Base-by-base conservation (phyloP, 1,284 basidiomycete species). In the Lignosus rhinocerotis region DNA sequence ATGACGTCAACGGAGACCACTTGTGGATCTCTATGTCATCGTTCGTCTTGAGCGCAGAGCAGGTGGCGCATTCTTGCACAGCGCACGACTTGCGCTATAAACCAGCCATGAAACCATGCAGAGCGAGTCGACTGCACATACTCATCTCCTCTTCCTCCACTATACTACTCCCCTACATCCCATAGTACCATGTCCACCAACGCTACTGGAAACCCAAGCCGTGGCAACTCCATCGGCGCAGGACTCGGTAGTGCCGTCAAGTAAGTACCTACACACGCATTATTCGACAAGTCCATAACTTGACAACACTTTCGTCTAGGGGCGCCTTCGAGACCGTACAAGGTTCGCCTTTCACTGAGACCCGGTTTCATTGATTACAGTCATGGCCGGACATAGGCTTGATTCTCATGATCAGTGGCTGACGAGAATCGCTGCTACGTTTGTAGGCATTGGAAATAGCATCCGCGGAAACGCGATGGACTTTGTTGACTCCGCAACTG, bases 401-500 rank as follows among this genome's bases (percentile, higher is more conserved):
- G 25, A 25, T 25, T 25, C 25, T 25, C 25, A 25, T 25, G 25
- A 25, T 4, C 25, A 25, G 25, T 25, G 25, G 25, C 25, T 25
- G 25, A 25, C 25, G 25, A 25, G 2, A 25, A 25, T 25, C 4
- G 25, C 25, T 25, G 25, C 25, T 25, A 53, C 25, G 7, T 12
- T 19, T 14, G 16, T 59, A 70, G 68, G 64, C 16, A 57, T 67
- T 42, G 67, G 69, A n/a, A 63, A 71, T 43, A 59, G 48, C 48
- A 61, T 71, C 48, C 67, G 70, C 52, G 66, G 65, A 21, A 65
- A 67, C 55, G 65, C 65, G 12, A 66, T 71, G 68, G 69, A 71
- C 62, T 71, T 71, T 31, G 67, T 67, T 49, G 70, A 71, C 59
- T 58, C 68, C n/a, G 67, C 67, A 10, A 66, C 67, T 6, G 68